Conservation (phyloP, 305 asterid species). For the Fraxinus sp. region DNA sequence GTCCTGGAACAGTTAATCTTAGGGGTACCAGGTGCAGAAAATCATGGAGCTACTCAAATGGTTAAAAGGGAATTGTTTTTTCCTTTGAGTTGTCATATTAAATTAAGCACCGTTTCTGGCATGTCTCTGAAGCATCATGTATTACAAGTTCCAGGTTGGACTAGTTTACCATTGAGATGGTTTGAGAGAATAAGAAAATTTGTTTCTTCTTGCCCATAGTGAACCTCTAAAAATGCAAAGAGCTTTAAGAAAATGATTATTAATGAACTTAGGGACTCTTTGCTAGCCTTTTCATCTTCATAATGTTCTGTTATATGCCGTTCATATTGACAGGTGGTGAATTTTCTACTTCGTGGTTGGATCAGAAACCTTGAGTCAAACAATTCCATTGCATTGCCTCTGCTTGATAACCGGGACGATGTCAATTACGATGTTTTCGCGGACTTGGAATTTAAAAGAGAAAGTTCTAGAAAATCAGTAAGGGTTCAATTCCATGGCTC, state of each 20-base stretch:
- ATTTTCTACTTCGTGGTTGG: slow-evolving; percentile 73
- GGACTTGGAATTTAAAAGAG: slow-evolving; percentile 56
- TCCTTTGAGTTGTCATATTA: background rate
- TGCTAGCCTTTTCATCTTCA: background rate
- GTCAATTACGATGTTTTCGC: slow-evolving; percentile 30
- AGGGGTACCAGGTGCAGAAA: background rate
- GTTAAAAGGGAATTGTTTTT: background rate
- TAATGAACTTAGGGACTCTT: background rate
- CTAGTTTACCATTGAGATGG: background rate
- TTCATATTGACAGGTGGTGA: slow-evolving; percentile 42
- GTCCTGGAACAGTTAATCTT: background rate
- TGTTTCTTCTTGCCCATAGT: background rate
- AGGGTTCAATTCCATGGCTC: slow-evolving; percentile 59
- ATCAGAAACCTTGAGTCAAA: slow-evolving; percentile 63
- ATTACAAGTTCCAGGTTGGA: background rate
- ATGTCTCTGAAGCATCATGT: background rate
- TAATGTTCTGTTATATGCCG: background rate
- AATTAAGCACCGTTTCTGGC: background rate
- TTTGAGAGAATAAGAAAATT: background rate
- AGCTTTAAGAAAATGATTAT: background rate
- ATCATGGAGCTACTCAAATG: background rate
- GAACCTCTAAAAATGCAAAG: background rate
- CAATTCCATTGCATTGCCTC: slow-evolving; percentile 51
- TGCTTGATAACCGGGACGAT: slow-evolving; percentile 45
- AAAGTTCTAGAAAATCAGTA: slow-evolving; percentile 45